Evolutionary conservation across 495 filamentous ascomycete species (phyloP).

Genomic region (Aspergillus cavernicola): DNA sequence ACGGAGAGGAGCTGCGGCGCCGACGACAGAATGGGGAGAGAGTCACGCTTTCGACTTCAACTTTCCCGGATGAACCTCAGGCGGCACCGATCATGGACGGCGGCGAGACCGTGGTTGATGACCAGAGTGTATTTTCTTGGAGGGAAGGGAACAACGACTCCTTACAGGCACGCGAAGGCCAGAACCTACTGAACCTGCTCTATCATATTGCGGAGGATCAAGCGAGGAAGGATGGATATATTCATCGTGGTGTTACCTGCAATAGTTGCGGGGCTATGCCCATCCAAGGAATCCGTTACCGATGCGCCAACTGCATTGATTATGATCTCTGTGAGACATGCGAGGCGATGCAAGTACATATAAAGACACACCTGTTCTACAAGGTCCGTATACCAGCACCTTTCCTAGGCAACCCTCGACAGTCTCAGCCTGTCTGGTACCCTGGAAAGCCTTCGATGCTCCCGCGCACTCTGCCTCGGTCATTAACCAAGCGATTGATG

Average conservation of each 20-base stretch:
- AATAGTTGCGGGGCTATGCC: constrained; percentile 81
- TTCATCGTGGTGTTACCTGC: constrained; percentile 91
- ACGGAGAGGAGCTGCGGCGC: constrained; percentile 43
- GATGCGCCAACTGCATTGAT: constrained; percentile 88
- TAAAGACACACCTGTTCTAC: constrained; percentile 93
- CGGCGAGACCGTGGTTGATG: constrained; percentile 57
- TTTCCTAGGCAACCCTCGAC: constrained; percentile 59
- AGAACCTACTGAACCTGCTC: constrained; percentile 67
- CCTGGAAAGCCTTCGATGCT: constrained; percentile 76
- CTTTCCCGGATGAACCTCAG: constrained; percentile 46
- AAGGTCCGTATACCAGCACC: constrained; percentile 78
- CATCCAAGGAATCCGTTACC: constrained; percentile 87
- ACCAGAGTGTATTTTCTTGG: constrained; percentile 55
- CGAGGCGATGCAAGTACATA: constrained; percentile 79
- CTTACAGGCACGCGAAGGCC: constrained; percentile 59
- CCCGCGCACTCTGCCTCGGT: constrained; percentile 58
- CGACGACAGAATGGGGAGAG: constrained; percentile 41
- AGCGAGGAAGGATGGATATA: constrained; percentile 76
- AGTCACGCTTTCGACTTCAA: constrained; percentile 40
- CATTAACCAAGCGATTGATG: constrained; percentile 60
- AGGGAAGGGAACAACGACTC: constrained; percentile 51
- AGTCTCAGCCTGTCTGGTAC: constrained; percentile 81
- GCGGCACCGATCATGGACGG: constrained; percentile 43
- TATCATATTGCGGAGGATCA: constrained; percentile 83
- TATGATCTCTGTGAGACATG: constrained; percentile 90